These are phyloP conservation scores for Silybum marianum DNA, from an alignment of 129 eudicot genomes.

Conservation along the genomic window DNA sequence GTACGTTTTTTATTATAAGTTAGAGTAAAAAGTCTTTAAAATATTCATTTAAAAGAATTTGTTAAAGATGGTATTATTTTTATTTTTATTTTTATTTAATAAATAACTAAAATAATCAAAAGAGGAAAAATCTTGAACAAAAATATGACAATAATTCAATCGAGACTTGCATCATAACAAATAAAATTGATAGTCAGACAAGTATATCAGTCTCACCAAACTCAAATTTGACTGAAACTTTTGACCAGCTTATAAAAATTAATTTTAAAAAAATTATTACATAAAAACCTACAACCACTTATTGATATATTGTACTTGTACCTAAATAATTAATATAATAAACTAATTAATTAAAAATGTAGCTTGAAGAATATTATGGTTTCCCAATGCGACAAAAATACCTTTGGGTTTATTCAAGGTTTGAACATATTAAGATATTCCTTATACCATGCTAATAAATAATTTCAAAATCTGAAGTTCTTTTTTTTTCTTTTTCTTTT, in stretches of 20 bases:
- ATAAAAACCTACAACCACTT: conserved; percentile 6
- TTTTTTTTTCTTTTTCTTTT: too few species aligned
- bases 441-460: too few species aligned
- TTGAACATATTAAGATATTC: conserved; percentile 26
- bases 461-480: too few species aligned
- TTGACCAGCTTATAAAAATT: not conserved
- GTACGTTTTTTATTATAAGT: too few species aligned
- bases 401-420: conserved; percentile 50
- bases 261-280: not conserved
- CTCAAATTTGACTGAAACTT: not conserved
- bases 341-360: conserved; percentile 8
- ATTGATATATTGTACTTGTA: not conserved
- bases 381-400: conserved; percentile 80
- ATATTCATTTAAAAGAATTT: too few species aligned
- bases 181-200: not conserved
- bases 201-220: too few species aligned
- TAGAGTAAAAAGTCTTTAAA: too few species aligned
- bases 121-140: too few species aligned
- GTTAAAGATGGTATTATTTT: too few species aligned
- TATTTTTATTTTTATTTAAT: too few species aligned
- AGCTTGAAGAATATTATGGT: conserved; percentile 65
- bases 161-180: not conserved
- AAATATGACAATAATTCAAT: too few species aligned
- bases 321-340: not conserved
- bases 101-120: too few species aligned